Percentiles rank a stretch among this genome's conserved stretches.
Evolutionary conservation across 495 filamentous ascomycete species (phyloP).

Genomic region (Penicillium macrosclerotiorum): DNA sequence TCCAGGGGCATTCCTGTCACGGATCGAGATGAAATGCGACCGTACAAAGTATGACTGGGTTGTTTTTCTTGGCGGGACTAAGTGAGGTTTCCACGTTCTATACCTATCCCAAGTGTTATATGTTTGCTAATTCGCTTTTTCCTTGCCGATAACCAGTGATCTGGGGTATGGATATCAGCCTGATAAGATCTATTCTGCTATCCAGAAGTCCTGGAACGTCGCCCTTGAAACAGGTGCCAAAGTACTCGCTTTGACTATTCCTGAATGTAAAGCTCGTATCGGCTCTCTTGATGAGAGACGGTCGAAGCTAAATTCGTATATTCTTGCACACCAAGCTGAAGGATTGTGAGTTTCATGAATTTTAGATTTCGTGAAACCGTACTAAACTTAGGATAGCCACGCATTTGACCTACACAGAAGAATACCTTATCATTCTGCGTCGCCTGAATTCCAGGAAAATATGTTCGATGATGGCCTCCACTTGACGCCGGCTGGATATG

Average conservation of each 20-base stretch:
- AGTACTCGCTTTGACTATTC: conserved; percentile 60
- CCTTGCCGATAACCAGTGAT: conserved; percentile 41
- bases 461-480: conserved; percentile 65
- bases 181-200: conserved; percentile 36
- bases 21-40: conserved; percentile 45
- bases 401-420: conserved; percentile 51
- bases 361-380: background rate
- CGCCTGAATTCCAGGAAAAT: conserved; percentile 33
- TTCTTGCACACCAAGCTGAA: conserved; percentile 42
- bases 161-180: conserved; percentile 32
- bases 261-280: conserved; percentile 40
- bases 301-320: conserved; percentile 49
- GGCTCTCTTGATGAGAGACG: conserved; percentile 35
- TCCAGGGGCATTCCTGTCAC: conserved; percentile 37
- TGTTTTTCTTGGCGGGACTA: conserved; percentile 57
- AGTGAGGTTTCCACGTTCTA: no score
- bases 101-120: background rate
- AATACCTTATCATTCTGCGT: conserved; percentile 53
- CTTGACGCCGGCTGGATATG: conserved; percentile 57
- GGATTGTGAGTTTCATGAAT: conserved; percentile 40
- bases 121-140: background rate
- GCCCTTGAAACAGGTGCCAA: conserved; percentile 45
- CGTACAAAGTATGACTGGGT: conserved; percentile 33
- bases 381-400: conserved; percentile 23
- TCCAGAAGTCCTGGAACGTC: conserved; percentile 47